A percentile compares a stretch with the other conserved stretches of the same genome.
Conservation (phyloP, 1,284 basidiomycete species). For the Wallemia hederae region DNA sequence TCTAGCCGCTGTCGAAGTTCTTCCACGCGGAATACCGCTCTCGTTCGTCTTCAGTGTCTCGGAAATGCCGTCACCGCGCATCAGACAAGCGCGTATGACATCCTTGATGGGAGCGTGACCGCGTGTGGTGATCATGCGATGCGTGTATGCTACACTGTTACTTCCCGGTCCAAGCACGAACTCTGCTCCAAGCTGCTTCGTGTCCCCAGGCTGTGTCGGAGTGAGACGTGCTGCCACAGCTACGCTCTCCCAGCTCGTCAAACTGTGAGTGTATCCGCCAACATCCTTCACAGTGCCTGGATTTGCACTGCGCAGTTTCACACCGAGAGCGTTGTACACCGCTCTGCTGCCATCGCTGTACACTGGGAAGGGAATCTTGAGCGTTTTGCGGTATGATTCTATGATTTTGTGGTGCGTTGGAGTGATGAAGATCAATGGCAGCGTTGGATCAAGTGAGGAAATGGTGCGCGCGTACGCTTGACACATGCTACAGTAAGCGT, state of each 20-base stretch:
- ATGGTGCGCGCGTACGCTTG: neutral
- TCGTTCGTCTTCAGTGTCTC: too few relatives aligned
- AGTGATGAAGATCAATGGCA: neutral
- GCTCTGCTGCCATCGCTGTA: neutral
- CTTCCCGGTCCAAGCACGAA: neutral
- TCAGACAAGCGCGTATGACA: neutral
- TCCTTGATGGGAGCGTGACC: neutral
- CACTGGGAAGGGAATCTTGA: neutral
- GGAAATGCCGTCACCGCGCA: too few relatives aligned
- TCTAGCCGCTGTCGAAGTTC: neutral
- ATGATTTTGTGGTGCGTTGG: neutral
- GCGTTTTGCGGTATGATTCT: neutral
- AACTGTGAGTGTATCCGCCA: neutral
- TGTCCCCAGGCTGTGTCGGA: neutral
- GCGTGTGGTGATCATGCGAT: neutral
- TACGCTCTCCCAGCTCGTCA: neutral
- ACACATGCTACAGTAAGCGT: neutral
- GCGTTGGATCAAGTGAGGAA: neutral
- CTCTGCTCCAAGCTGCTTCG: neutral
- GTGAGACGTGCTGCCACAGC: neutral
- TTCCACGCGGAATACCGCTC: too few relatives aligned
- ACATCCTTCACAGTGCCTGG: neutral
- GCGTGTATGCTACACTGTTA: neutral
- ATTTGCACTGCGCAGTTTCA: neutral
- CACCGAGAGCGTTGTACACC: neutral